Conservation (phyloP, 345 rosid genomes). For the Acer campestre region DNA sequence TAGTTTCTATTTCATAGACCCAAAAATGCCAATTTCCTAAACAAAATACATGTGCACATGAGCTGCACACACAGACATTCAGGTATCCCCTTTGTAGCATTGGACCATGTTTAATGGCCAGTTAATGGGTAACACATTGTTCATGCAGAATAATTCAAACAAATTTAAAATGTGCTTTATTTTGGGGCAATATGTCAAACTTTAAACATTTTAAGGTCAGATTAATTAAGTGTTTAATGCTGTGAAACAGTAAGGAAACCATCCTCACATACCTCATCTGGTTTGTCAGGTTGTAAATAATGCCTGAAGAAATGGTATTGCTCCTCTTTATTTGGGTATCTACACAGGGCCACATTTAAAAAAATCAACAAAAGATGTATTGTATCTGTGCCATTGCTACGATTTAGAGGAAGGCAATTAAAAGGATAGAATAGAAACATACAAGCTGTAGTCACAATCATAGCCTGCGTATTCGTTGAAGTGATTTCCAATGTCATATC, state of each 20-base stretch:
- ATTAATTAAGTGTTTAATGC: not conserved
- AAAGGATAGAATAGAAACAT: slow-evolving; percentile 33
- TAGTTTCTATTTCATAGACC: slow-evolving; percentile 6
- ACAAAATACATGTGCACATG: not conserved
- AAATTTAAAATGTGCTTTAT: not conserved
- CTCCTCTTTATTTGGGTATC: slow-evolving; percentile 82
- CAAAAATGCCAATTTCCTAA: not conserved
- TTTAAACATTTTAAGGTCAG: not conserved
- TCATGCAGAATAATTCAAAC: slow-evolving; percentile 8
- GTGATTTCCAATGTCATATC: slow-evolving; percentile 93
- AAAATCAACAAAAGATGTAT: slow-evolving; percentile 16
- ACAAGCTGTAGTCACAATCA: slow-evolving; percentile 91
- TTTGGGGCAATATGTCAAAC: not conserved
- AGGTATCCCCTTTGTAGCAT: not conserved
- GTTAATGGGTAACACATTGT: not conserved
- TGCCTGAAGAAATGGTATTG: slow-evolving; percentile 87
- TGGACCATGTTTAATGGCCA: not conserved
- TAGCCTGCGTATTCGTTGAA: slow-evolving; percentile 95
- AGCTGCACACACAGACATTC: not conserved
- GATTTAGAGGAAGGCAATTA: slow-evolving; percentile 9
- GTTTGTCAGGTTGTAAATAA: slow-evolving; percentile 74
- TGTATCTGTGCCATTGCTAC: not conserved
- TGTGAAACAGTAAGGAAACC: not conserved
- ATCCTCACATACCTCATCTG: slow-evolving; percentile 52
- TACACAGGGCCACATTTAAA: slow-evolving; percentile 35